These are phyloP conservation scores for Cyathus striatus DNA, from an alignment of 768 basidiomycete species.

Conservation along the genomic window DNA sequence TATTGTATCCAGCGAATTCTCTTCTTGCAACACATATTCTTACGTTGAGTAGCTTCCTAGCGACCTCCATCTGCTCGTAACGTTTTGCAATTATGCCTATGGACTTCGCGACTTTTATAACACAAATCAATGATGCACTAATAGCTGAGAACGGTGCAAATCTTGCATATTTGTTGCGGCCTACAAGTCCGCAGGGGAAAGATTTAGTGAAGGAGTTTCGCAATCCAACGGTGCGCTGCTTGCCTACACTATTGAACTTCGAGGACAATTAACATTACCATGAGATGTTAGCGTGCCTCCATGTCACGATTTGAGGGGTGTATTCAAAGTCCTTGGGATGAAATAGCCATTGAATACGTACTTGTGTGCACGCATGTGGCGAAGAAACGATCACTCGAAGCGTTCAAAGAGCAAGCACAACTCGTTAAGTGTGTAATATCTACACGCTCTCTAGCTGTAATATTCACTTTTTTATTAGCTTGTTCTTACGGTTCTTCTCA, in stretches of 20 bases:
- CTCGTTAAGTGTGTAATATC: conserved; percentile 66
- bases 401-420: conserved; percentile 76
- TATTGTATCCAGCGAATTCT: no score
- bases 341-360: conserved; percentile 80
- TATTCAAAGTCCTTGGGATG: conserved; percentile 78
- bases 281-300: conserved; percentile 20
- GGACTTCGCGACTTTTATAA: conserved; percentile 56
- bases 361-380: conserved; percentile 68
- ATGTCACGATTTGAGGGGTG: conserved; percentile 52
- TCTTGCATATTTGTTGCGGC: conserved; percentile 70
- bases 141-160: conserved; percentile 60
- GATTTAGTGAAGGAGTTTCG: conserved; percentile 69
- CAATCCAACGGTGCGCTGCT: conserved; percentile 39
- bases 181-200: conserved; percentile 74
- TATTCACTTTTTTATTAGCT: conserved; percentile 25
- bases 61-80: no score
- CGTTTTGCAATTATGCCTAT: no score
- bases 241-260: background rate
- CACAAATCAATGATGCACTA: conserved; percentile 58
- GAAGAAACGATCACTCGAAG: conserved; percentile 61
- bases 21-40: no score
- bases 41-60: no score
- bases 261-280: background rate
- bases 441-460: background rate
- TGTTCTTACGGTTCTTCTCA: conserved; percentile 77